phyloP scores from a whole-genome alignment of 352 stramenopile species.

The Phytophthora pisi region DNA sequence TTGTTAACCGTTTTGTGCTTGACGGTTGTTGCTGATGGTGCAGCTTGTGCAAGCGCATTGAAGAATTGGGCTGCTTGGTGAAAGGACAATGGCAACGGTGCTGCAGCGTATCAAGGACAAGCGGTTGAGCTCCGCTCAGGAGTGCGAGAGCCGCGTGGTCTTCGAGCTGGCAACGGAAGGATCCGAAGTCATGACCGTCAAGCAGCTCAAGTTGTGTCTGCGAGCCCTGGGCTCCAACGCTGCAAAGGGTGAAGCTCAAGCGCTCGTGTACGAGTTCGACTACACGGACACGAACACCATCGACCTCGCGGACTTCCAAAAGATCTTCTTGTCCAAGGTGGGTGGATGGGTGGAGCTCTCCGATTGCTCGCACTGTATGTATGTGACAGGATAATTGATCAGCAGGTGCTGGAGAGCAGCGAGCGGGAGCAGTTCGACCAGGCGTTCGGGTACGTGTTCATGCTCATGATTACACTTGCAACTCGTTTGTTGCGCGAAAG shows the following conservation, averaged over 20 bases:
- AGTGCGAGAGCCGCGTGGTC: conserved; percentile 29
- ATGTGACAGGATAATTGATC: neutral
- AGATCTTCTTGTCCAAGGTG: conserved; percentile 52
- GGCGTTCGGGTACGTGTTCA: conserved; percentile 36
- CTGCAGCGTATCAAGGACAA: conserved; percentile 37
- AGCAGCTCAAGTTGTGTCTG: conserved; percentile 44
- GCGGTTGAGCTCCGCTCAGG: conserved; percentile 31
- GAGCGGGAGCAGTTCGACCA: conserved; percentile 30
- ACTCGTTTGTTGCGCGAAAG: neutral
- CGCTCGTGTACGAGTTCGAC: conserved; percentile 57
- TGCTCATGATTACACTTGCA: neutral
- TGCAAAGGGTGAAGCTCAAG: conserved; percentile 25
- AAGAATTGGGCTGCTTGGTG: neutral
- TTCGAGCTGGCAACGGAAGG: conserved; percentile 31
- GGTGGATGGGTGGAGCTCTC: neutral
- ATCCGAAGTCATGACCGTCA: conserved; percentile 27
- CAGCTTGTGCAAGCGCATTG: conserved; percentile 1
- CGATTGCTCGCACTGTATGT: neutral
- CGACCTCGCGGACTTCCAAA: conserved; percentile 44
- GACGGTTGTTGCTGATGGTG: neutral
- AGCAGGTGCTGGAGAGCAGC: conserved; percentile 33
- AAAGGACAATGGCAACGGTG: conserved; percentile 18
- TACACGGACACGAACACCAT: conserved; percentile 40
- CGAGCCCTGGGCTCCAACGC: conserved; percentile 36
- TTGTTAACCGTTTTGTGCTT: conserved; percentile 1